phyloP scores from a whole-genome alignment of 768 basidiomycete genomes.

The Termitomyces titanicus region DNA sequence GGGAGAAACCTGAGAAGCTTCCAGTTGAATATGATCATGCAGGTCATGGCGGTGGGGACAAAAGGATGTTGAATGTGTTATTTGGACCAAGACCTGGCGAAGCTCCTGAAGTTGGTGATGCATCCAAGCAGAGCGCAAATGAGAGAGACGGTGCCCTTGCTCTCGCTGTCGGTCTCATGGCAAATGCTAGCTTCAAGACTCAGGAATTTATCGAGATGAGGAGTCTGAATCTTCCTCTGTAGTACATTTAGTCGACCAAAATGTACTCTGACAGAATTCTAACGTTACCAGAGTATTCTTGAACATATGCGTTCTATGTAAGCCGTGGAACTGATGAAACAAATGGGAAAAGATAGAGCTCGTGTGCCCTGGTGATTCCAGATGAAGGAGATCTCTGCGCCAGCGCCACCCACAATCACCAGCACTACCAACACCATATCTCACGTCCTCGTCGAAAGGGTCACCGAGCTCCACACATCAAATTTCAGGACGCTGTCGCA shows the following conservation, averaged over 20 bases:
- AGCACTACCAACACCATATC: too few relatives aligned
- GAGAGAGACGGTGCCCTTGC: constrained; percentile 46
- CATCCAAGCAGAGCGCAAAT: constrained; percentile 42
- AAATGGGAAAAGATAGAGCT: too few relatives aligned
- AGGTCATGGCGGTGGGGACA: constrained; percentile 47
- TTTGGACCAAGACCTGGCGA: constrained; percentile 45
- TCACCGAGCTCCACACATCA: too few relatives aligned
- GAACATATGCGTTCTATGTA: too few relatives aligned
- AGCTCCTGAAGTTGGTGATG: constrained; percentile 34
- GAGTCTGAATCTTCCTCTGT: constrained; percentile 25
- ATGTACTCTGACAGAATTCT: too few relatives aligned
- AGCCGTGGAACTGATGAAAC: too few relatives aligned
- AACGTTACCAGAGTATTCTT: too few relatives aligned
- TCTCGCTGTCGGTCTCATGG: constrained; percentile 43
- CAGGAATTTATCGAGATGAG: constrained; percentile 37
- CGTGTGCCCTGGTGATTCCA: too few relatives aligned
- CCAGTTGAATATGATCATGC: constrained; percentile 38
- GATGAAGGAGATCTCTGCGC: too few relatives aligned
- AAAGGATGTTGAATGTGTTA: constrained; percentile 42
- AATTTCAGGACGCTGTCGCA: too few relatives aligned
- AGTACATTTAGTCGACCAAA: constrained; percentile 1
- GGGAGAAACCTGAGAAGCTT: constrained; percentile 38
- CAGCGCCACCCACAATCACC: too few relatives aligned
- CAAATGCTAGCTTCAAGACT: constrained; percentile 47
- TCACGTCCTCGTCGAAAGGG: too few relatives aligned